Base-by-base conservation (phyloP, 768 basidiomycete species). In the Rhodotorula diobovata region DNA sequence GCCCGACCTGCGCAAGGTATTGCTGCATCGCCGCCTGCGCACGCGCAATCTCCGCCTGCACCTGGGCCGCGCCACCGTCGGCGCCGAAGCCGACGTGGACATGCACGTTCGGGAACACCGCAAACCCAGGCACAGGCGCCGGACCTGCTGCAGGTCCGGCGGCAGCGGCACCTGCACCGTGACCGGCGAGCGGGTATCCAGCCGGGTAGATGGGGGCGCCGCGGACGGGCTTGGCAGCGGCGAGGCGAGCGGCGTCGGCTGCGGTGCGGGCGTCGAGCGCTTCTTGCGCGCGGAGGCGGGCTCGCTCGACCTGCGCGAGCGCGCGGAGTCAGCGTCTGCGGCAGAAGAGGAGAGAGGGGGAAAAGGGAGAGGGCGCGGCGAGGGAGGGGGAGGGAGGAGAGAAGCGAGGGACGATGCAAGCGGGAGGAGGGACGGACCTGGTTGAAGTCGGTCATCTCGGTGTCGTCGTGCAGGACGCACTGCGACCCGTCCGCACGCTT, bases 391-490 rank as follows among this genome's bases (percentile, higher is more conserved):
- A n/a, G n/a, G n/a, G n/a, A 41, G 9, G 39, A 9, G 39, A 41
- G 39, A 9, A 8, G 39, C 39, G 39, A 41, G 39, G 39, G 39
- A 41, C 39, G 39, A 41, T 8, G 39, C 9, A 8, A 9, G 39
- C 39, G 39, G 9, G 39, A 41, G 39, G 39, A 41, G 39, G 39
- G 6, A 43, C 58, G 39, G 2, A 72, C 71, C 54, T 72, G 68
- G 41, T 73, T 50, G 37, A 43, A 60, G 43, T 41, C 57, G 30
- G 64, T 37, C 34, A 37, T 41, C 25, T 56, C 57, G 7, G 66
- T 66, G 43, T 74, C 65, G 67, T 77, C 76, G 53, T 62, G 72
- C 11, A 46, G 28, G 0, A 65, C 61, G 50, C 76, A 76, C 12
- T 21, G 34, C 1, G 59, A 21, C 37, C 41, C 61, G 9, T 48